Conservation (phyloP, 2,329 filamentous ascomycete species). For the Byssothecium circinans region DNA sequence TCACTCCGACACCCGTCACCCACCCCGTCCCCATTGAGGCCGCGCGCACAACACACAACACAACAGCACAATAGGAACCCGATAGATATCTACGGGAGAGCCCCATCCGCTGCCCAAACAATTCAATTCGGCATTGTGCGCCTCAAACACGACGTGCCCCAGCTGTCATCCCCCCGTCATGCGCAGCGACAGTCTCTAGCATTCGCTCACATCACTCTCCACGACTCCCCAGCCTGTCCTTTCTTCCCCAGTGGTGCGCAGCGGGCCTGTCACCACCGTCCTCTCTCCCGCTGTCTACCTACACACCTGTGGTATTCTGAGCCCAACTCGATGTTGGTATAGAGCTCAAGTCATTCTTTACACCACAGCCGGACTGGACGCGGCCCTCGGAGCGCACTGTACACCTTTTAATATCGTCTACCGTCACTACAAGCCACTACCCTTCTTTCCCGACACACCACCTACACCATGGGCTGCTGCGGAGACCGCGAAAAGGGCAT, state of each 20-base stretch:
- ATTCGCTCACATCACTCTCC: conserved; percentile 12
- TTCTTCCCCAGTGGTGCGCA: conserved; percentile 39
- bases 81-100: conserved; percentile 9
- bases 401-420: conserved; percentile 20
- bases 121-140: conserved; percentile 23
- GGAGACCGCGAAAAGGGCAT: conserved; percentile 43
- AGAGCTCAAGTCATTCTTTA: conserved; percentile 35
- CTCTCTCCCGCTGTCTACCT: conserved; percentile 6
- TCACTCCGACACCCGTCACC: too few relatives aligned
- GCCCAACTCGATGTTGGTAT: conserved; percentile 28
- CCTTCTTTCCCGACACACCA: background rate
- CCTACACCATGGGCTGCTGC: conserved; percentile 40
- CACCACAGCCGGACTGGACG: conserved; percentile 42
- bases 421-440: conserved; percentile 4
- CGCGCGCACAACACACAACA: conserved; percentile 3
- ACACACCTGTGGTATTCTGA: conserved; percentile 6
- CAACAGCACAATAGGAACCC: background rate
- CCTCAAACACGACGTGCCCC: conserved; percentile 37
- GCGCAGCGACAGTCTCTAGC: conserved; percentile 29
- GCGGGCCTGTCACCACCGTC: conserved; percentile 42
- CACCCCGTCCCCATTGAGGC: background rate
- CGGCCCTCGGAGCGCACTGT: conserved; percentile 39
- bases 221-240: conserved; percentile 13
- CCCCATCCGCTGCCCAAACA: conserved; percentile 26
- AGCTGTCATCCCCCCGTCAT: conserved; percentile 27